Conservation (phyloP, 139 green algal species). For the Chlamydomonas incerta region DNA sequence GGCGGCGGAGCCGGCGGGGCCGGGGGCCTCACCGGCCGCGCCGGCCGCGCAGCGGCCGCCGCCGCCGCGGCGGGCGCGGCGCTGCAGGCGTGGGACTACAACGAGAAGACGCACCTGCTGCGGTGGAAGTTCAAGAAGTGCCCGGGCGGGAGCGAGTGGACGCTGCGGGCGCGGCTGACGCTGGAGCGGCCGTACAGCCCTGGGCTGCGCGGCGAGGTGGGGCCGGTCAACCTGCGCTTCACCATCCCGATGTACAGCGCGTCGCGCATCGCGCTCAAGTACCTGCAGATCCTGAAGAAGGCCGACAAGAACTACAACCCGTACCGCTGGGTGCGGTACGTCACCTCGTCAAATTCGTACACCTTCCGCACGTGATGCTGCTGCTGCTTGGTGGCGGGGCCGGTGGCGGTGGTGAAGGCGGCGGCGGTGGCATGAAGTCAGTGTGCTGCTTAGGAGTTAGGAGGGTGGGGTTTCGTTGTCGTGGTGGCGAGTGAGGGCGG, state of each 20-base stretch:
- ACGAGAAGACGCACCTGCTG: slow-evolving; percentile 74
- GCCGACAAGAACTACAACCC: slow-evolving; percentile 82
- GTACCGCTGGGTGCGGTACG: slow-evolving; percentile 82
- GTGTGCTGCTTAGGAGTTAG: too few relatives aligned
- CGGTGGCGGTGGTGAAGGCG: too few relatives aligned
- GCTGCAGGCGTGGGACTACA: slow-evolving; percentile 77
- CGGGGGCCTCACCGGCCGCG: not conserved
- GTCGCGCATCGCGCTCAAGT: slow-evolving; percentile 74
- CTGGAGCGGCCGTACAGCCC: slow-evolving; percentile 67
- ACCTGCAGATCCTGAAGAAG: slow-evolving; percentile 88
- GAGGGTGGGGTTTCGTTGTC: too few relatives aligned
- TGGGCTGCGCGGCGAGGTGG: slow-evolving; percentile 53
- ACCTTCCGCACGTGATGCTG: slow-evolving; percentile 79
- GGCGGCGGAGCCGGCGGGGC: not conserved
- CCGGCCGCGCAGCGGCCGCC: slow-evolving; percentile 6
- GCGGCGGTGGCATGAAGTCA: too few relatives aligned
- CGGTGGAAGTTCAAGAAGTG: slow-evolving; percentile 66
- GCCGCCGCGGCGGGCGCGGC: slow-evolving; percentile 53
- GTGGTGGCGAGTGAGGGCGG: too few relatives aligned
- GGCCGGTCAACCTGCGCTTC: slow-evolving; percentile 93
- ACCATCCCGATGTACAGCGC: slow-evolving; percentile 89
- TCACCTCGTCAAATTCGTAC: slow-evolving; percentile 83
- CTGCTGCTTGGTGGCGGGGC: too few relatives aligned
- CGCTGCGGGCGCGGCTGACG: slow-evolving; percentile 73
- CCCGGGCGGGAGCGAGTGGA: slow-evolving; percentile 66